Base-by-base conservation (phyloP, 2,329 filamentous ascomycete species). In the Curvularia spicifera region DNA sequence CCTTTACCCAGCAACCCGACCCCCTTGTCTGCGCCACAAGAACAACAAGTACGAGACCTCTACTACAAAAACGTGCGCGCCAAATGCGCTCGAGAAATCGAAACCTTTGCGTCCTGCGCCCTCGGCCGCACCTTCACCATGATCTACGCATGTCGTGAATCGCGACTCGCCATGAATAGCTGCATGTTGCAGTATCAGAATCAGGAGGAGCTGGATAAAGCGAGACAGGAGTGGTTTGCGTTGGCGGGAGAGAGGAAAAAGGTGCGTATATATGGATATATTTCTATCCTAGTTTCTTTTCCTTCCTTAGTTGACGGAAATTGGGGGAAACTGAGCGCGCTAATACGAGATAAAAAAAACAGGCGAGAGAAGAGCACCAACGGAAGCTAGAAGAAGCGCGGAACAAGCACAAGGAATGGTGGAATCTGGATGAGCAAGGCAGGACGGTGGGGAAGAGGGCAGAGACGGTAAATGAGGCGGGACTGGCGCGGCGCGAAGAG, bases 171-270 rank as follows among this genome's bases (percentile, higher is more conserved):
- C 35, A 99, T 99, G 95, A 99, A 99, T 80, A 84, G 82, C 61
- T 99, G 95, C 81, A 97, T 99, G 93, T 84, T 93, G 67, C 78
- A 84, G 55, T 90, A 96, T 80, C 93, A 94, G 54, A 96, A 91
- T 64, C 90, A 88, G 63, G 87, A 85, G 53, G 91, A 96, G 76
- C 86, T 96, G 78, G 95, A 99, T 79, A 88, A 87, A 24, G 95
- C 95, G 63, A 84, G 95, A 51, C 91, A 93, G 77, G 93, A 98
- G 75, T 99, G 95, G 95, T 98, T 98, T 77, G 86, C 87, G 51
- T 84, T 86, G 63, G 85, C 91, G 51, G 82, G 91, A 68, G 86
- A 92, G 79, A 84, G 93, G 55, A 85, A 87, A 68, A n/a, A 31
- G 33, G 51, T 53, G 39, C 13, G 22, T 24, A 24, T 24, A 24